phyloP scores from a whole-genome alignment of 495 filamentous ascomycete species.

The Penicillium roqueforti region DNA sequence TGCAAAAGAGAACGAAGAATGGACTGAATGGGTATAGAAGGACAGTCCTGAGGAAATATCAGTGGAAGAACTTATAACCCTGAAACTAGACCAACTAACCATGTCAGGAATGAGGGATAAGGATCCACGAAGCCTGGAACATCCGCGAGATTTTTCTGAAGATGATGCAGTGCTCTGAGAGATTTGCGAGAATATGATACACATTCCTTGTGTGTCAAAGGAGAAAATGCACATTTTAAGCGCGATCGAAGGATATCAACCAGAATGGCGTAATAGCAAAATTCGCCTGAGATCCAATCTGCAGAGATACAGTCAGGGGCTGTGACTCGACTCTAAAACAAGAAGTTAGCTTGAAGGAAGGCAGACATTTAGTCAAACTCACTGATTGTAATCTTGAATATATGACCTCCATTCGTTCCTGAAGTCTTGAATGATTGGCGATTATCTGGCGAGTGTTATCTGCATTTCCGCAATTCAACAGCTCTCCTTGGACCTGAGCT shows the following conservation, averaged over 20 bases:
- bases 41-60: constrained; percentile 17
- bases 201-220: constrained; percentile 24
- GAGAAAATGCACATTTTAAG: constrained; percentile 19
- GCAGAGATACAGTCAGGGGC: constrained; percentile 10
- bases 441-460: constrained; percentile 9
- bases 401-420: constrained; percentile 22
- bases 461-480: constrained; percentile 7
- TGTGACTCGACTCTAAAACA: constrained; percentile 11
- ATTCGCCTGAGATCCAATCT: constrained; percentile 26
- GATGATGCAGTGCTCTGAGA: constrained; percentile 23
- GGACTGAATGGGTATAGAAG: constrained; percentile 28
- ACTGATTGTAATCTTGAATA: constrained; percentile 19
- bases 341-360: background rate
- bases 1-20: constrained; percentile 34
- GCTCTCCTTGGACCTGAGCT: constrained; percentile 24
- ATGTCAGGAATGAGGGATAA: constrained; percentile 29
- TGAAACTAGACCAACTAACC: constrained; percentile 11
- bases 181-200: constrained; percentile 22
- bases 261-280: constrained; percentile 29
- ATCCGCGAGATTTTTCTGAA: constrained; percentile 18
- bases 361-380: background rate
- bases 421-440: constrained; percentile 14
- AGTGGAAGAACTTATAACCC: background rate
- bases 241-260: constrained; percentile 30
- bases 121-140: constrained; percentile 25